phyloP scores from a whole-genome alignment of 148 eudicot genomes.

The Polygonum maritimum region DNA sequence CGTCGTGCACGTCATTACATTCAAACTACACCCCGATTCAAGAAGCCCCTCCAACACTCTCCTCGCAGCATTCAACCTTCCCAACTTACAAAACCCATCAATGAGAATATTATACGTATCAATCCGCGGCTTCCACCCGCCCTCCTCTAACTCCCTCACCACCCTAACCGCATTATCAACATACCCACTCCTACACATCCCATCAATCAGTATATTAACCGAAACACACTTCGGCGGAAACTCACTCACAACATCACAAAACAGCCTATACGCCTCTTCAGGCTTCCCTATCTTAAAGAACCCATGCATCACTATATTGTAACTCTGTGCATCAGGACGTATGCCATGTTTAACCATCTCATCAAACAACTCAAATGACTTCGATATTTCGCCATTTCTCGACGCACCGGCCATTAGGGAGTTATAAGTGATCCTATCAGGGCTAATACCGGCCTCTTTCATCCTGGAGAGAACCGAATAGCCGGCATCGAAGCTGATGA shows the following conservation, averaged over 20 bases:
- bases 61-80: constrained; percentile 40
- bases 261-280: constrained; percentile 57
- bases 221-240: constrained; percentile 42
- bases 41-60: constrained; percentile 51
- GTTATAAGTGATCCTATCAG: too few species aligned
- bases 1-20: constrained; percentile 77
- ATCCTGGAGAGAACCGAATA: too few species aligned
- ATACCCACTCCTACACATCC: constrained; percentile 73
- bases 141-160: constrained; percentile 47
- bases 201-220: constrained; percentile 65
- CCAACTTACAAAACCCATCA: constrained; percentile 59
- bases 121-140: constrained; percentile 51
- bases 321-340: too few species aligned
- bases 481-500: too few species aligned
- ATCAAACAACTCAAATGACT: too few species aligned
- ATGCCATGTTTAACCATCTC: too few species aligned
- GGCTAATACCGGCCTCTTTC: too few species aligned
- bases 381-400: too few species aligned
- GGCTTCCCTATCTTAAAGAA: constrained; percentile 37
- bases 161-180: constrained; percentile 52
- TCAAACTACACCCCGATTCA: constrained; percentile 42
- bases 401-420: too few species aligned
- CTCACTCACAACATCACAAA: constrained; percentile 39
- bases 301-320: too few species aligned
- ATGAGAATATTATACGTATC: constrained; percentile 74